Evolutionary conservation across 2,329 filamentous ascomycete genomes (phyloP).

Genomic region (Aspergillus phoenicis): DNA sequence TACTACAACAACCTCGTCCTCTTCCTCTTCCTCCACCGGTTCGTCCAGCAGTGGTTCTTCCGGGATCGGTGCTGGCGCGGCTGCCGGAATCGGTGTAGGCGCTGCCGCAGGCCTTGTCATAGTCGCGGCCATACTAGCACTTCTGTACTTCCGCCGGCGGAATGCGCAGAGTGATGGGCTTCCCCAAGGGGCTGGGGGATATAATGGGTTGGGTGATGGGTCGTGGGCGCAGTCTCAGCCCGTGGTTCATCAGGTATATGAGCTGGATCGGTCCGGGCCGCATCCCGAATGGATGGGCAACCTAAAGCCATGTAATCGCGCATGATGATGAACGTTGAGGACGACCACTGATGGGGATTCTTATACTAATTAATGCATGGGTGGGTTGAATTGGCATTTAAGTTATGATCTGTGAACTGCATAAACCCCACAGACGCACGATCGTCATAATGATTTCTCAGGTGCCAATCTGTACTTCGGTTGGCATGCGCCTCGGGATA

Average conservation of each 20-base stretch:
- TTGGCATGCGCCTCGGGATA: too few relatives aligned
- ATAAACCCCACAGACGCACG: too few relatives aligned
- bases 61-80: constrained; percentile 4
- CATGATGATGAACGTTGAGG: neutral
- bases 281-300: neutral
- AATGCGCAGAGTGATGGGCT: neutral
- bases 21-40: neutral
- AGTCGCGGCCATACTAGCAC: neutral
- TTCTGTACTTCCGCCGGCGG: constrained; percentile 4
- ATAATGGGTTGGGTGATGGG: neutral
- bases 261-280: neutral
- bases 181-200: neutral
- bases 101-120: neutral
- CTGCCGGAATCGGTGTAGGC: constrained; percentile 12
- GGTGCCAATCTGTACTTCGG: too few relatives aligned
- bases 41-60: neutral
- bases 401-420: too few relatives aligned
- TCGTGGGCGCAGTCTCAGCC: neutral
- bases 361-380: too few relatives aligned
- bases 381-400: too few relatives aligned
- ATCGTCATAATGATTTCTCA: too few relatives aligned
- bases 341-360: too few relatives aligned
- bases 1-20: neutral
- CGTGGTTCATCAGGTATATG: neutral
- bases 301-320: neutral